A percentile compares a stretch with the other conserved stretches of the same genome.
Conservation (phyloP, 139 green algal species). For the Chara braunii region DNA sequence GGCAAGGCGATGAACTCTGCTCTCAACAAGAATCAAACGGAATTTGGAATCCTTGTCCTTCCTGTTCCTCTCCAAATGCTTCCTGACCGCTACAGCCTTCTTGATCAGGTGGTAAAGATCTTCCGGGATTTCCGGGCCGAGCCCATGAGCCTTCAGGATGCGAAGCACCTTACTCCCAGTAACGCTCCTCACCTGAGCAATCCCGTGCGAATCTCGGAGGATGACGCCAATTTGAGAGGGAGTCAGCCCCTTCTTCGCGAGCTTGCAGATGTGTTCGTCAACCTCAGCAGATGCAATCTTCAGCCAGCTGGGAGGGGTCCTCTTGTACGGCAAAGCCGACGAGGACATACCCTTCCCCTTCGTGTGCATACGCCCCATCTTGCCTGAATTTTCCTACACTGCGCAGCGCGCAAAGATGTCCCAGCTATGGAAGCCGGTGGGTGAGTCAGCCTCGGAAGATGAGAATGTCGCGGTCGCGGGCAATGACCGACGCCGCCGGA, state of each 20-base stretch:
- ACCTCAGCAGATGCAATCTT: constrained; percentile 57
- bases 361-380: constrained; percentile 96
- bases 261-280: constrained; percentile 84
- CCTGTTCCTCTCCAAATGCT: constrained; percentile 96
- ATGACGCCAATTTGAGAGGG: constrained; percentile 95
- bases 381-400: too few species aligned
- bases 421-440: too few species aligned
- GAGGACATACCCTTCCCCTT: constrained; percentile 78
- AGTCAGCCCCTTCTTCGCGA: constrained; percentile 95
- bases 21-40: constrained; percentile 68
- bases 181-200: constrained; percentile 78
- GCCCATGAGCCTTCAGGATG: constrained; percentile 86
- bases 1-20: constrained; percentile 93
- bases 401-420: too few species aligned
- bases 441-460: too few species aligned
- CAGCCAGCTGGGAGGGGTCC: constrained; percentile 78
- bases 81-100: constrained; percentile 90
- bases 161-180: constrained; percentile 93
- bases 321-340: constrained; percentile 92
- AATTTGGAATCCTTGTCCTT: constrained; percentile 87
- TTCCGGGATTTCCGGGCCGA: constrained; percentile 90
- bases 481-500: too few species aligned
- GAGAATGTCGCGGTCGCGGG: too few species aligned
- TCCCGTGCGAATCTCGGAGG: constrained; percentile 88
- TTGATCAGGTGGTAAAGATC: constrained; percentile 99